A percentile compares a stretch with the other conserved stretches of the same genome.
Evolutionary conservation across 1,284 basidiomycete genomes (phyloP).

Genomic region (Somion occarium): DNA sequence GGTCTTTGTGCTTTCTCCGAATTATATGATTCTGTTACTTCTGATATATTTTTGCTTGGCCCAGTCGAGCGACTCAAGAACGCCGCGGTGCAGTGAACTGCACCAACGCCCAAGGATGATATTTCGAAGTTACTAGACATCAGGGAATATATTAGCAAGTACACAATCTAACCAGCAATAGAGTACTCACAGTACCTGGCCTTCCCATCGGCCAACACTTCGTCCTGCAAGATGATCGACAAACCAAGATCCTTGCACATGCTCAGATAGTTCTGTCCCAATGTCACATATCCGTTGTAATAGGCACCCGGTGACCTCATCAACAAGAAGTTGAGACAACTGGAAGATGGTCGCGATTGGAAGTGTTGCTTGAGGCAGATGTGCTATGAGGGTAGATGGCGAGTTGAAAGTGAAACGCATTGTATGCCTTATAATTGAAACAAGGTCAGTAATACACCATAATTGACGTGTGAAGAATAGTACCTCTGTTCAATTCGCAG

Average conservation of each 20-base stretch:
- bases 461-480: conserved; percentile 2
- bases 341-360: conserved; percentile 69
- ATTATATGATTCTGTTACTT: not conserved
- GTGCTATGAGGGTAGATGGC: conserved; percentile 65
- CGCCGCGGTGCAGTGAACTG: conserved; percentile 53
- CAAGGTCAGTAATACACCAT: conserved; percentile 1
- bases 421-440: conserved; percentile 49
- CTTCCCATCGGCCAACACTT: conserved; percentile 77
- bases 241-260: conserved; percentile 67
- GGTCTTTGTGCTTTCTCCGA: not conserved
- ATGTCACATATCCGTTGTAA: conserved; percentile 63
- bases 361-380: conserved; percentile 72
- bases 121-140: conserved; percentile 57
- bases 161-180: conserved; percentile 3
- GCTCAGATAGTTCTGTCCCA: conserved; percentile 51
- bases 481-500: conserved; percentile 65
- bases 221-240: conserved; percentile 59
- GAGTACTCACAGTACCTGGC: conserved; percentile 60
- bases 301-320: conserved; percentile 67
- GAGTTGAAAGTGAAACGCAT: conserved; percentile 68
- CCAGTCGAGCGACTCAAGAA: conserved; percentile 33
- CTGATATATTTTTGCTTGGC: not conserved
- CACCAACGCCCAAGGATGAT: conserved; percentile 42
- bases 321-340: conserved; percentile 64
- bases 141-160: not conserved